Base-by-base conservation (phyloP, 2,329 filamentous ascomycete species). In the Drechslerella stenobrocha region DNA sequence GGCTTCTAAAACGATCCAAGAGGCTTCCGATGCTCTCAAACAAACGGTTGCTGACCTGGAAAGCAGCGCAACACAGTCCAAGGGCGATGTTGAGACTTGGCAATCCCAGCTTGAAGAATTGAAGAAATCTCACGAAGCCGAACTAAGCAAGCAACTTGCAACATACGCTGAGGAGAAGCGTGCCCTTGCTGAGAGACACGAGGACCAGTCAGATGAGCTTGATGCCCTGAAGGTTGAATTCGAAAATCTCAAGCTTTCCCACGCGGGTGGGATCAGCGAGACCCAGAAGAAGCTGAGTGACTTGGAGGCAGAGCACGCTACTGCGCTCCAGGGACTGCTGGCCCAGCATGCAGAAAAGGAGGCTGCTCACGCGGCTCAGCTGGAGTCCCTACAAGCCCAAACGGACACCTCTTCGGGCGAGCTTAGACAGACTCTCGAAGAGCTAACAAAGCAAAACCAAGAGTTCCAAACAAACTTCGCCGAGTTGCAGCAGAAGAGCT, bases 91-190 rank as follows among this genome's bases (percentile, higher is more conserved):
- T 26, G 63, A 67, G 28, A 55, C 48, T 20, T 23, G 63, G 28
- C 55, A 60, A 24, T 55, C 63, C 13, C 55, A 59, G 30, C 47
- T 67, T 40, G 8, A 37, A 9, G 55, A 60, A 3, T 28, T 67
- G 4, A 67, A 60, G 51, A 55, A 52, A 40, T 34, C 55, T 8
- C 63, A 67, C 32, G 63, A 67, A 15, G 50, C 48, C 18, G 63
- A 67, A 22, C 24, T 67, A 1, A 56, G 30, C 15, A 45, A 60
- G 30, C 63, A 67, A n/a, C 55, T 67, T 13, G 50, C 22, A 11
- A 50, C 63, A 2, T 48, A 67, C 22, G 59, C 63, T 0, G 55
- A 67, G 32, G 55, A 67, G 37, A 67, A 67, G 37, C 55, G 63
- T 8, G 44, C 45, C 24, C 55, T 67, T 3, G 63, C 63, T 1